Evolutionary conservation across 495 filamentous ascomycete genomes (phyloP).

Genomic region (Letharia lupina): DNA sequence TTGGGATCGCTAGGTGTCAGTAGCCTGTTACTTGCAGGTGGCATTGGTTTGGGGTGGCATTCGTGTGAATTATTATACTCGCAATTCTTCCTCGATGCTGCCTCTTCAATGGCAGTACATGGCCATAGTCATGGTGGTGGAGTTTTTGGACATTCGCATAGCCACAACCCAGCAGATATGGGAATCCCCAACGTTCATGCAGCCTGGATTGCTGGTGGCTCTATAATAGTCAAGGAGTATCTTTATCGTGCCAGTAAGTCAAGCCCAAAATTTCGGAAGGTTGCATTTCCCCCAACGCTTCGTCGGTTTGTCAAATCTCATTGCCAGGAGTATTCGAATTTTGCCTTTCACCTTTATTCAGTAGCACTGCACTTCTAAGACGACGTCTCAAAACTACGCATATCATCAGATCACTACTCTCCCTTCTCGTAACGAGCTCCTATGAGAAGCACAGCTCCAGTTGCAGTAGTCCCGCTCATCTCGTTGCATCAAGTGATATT

Average conservation of each 20-base stretch:
- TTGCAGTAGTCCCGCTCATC: neutral
- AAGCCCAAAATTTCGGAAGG: neutral
- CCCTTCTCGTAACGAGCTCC: neutral
- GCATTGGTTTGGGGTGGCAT: conserved; percentile 81
- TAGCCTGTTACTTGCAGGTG: conserved; percentile 76
- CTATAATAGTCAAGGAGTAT: conserved; percentile 91
- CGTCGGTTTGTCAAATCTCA: neutral
- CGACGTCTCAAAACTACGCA: neutral
- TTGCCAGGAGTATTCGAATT: neutral
- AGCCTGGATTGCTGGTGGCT: conserved; percentile 89
- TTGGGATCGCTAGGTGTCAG: conserved; percentile 89
- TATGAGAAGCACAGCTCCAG: neutral
- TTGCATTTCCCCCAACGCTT: neutral
- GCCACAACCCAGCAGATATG: conserved; percentile 46
- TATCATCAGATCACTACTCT: neutral
- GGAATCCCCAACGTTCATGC: conserved; percentile 77
- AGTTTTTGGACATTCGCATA: conserved; percentile 32
- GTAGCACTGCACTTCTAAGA: neutral
- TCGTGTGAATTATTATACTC: conserved; percentile 65
- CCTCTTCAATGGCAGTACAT: conserved; percentile 51
- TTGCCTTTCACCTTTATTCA: neutral
- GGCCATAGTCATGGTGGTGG: conserved; percentile 46
- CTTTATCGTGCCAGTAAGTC: conserved; percentile 86
- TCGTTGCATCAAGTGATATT: neutral
- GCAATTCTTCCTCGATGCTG: conserved; percentile 70